phyloP scores from a whole-genome alignment of 345 rosid species.

The Linum lewisii region DNA sequence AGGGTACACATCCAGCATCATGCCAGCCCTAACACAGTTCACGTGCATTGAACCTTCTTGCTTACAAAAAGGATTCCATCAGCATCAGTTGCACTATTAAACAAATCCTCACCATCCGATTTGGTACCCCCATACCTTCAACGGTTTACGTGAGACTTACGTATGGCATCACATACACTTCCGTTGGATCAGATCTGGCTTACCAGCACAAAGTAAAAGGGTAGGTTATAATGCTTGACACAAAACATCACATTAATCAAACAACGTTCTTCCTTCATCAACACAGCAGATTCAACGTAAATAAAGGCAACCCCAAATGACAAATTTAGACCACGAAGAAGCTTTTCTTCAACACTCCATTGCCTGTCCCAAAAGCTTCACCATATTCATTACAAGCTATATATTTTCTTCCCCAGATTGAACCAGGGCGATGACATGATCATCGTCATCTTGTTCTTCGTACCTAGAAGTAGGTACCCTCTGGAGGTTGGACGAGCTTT shows the following conservation, averaged over 20 bases:
- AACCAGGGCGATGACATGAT: not conserved
- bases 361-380: not conserved
- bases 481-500: constrained; percentile 36
- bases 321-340: not conserved
- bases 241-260: constrained; percentile 2
- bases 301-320: not conserved
- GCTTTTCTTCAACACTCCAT: not conserved
- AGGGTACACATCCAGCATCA: too few species aligned
- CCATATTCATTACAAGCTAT: not conserved
- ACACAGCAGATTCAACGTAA: not conserved
- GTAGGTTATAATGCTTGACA: not conserved
- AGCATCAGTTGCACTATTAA: too few species aligned
- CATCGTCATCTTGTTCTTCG: not conserved
- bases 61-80: too few species aligned
- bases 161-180: too few species aligned
- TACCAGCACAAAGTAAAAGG: too few species aligned
- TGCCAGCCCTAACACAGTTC: too few species aligned
- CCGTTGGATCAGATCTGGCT: too few species aligned
- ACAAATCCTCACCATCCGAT: too few species aligned
- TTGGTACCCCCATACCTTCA: too few species aligned
- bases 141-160: too few species aligned
- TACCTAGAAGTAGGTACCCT: constrained; percentile 68
- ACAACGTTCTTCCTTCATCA: not conserved
- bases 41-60: too few species aligned
- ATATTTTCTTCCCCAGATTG: not conserved